Base-by-base conservation (phyloP, 2,329 filamentous ascomycete species). In the Fusarium sambucinum region DNA sequence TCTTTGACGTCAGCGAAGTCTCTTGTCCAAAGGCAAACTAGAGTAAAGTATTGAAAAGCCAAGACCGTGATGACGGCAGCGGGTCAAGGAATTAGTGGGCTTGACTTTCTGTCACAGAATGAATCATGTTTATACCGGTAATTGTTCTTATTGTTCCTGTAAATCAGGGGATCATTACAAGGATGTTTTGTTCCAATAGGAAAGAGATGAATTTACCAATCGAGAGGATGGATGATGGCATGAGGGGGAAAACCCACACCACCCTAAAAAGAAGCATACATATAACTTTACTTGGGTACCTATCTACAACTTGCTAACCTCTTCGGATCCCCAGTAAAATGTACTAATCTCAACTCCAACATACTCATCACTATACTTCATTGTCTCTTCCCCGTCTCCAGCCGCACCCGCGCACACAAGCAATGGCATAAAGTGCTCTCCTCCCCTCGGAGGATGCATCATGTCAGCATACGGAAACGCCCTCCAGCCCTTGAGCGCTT, bases 351-450 rank as follows among this genome's bases (percentile, higher is more conserved):
- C 79, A 35, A 85, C 57, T 3, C 84, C 85, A 50, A 77, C 27
- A 65, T 80, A 86, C 8, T 81, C 75, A 73, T 88, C 86, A n/a
- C 74, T 76, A 67, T 86, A 88, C 16, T 65, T 75, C 66, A 75
- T 77, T 19, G 77, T 81, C 73, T 75, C 75, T 48, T 81, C 84
- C 1, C 73, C 77, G 21, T 82, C 82, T 14, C 75, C 80, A 1
- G 83, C 85, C 0, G 82, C 82, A 1, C 84, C 86, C 5, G 85
- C 84, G 68, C 84, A 86, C 32, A 89, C 87, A 45, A 88, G 73
- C 76, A 89, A 73, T 59, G 87, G 87, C 80, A 89, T 76, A 55
- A 89, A 88, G 67, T 89, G 87, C 76, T 89, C 87, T 0, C 84
- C 86, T 1, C 83, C 85, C 12, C 78, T 73, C 2, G 77, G 76